Conservation (phyloP, 2,329 filamentous ascomycete genomes). For the Dothistroma pini region DNA sequence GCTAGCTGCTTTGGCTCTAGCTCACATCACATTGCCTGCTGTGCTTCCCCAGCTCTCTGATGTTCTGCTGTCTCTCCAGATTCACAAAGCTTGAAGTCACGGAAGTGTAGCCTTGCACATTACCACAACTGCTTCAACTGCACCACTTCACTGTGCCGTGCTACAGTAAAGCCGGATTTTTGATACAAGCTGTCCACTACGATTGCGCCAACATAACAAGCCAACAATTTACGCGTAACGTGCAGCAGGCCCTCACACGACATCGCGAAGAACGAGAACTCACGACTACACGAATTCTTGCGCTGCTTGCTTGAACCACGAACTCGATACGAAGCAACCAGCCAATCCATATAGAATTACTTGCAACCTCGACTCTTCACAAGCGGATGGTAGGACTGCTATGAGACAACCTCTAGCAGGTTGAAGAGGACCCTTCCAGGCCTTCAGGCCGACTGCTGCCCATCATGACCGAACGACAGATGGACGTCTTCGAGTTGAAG, state of each 20-base stretch:
- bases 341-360: neutral
- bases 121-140: neutral
- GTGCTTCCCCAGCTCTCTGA: no score
- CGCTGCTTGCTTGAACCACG: neutral
- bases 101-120: neutral
- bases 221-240: neutral
- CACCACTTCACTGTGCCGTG: neutral
- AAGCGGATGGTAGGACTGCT: conserved; percentile 1
- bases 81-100: neutral
- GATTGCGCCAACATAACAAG: neutral
- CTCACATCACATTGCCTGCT: no score
- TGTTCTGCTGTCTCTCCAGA: no score
- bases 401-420: conserved; percentile 4
- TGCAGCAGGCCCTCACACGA: neutral
- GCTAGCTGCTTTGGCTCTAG: no score
- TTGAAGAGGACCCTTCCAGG: conserved; percentile 1
- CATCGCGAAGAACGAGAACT: neutral
- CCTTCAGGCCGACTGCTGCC: conserved; percentile 6
- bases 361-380: neutral
- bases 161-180: neutral
- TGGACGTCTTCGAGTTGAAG: conserved; percentile 47
- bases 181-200: neutral
- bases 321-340: neutral
- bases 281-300: neutral
- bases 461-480: conserved; percentile 37